Conservation (phyloP, 306 rosid species). For the Ochetophila trinervis region DNA sequence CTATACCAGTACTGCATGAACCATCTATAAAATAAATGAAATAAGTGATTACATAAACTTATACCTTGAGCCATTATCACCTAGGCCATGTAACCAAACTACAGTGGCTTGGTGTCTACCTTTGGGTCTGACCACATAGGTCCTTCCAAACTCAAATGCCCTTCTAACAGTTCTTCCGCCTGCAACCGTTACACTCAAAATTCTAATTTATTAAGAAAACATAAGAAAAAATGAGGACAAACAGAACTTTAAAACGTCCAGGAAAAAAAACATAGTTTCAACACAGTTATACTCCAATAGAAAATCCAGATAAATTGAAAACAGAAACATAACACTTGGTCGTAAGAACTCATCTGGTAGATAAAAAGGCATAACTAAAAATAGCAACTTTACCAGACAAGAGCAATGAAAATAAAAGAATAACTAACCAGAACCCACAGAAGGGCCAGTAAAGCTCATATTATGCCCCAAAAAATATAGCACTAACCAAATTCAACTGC, state of each 20-base stretch:
- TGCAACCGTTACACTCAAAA: slow-evolving; percentile 29
- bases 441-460: slow-evolving; percentile 77
- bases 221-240: slow-evolving; percentile 8
- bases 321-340: background rate
- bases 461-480: slow-evolving; percentile 29
- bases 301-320: slow-evolving; percentile 3
- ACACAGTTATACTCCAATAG: slow-evolving; percentile 1
- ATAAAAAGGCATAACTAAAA: background rate
- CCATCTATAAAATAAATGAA: background rate
- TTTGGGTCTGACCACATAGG: slow-evolving; percentile 92
- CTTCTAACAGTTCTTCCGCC: slow-evolving; percentile 64
- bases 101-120: slow-evolving; percentile 98
- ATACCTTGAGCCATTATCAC: slow-evolving; percentile 98
- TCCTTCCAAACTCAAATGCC: slow-evolving; percentile 82
- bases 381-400: background rate
- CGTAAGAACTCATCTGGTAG: background rate
- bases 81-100: slow-evolving; percentile 99
- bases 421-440: slow-evolving; percentile 73
- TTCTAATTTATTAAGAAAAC: slow-evolving; percentile 1
- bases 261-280: background rate
- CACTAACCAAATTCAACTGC: slow-evolving; percentile 32
- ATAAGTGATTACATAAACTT: slow-evolving; percentile 24
- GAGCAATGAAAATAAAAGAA: slow-evolving; percentile 15
- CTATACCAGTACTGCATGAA: background rate
- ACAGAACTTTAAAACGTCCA: background rate